Evolutionary conservation across 192 early-diverging fungal genomes (phyloP).

Genomic region (Entomortierella lignicola): DNA sequence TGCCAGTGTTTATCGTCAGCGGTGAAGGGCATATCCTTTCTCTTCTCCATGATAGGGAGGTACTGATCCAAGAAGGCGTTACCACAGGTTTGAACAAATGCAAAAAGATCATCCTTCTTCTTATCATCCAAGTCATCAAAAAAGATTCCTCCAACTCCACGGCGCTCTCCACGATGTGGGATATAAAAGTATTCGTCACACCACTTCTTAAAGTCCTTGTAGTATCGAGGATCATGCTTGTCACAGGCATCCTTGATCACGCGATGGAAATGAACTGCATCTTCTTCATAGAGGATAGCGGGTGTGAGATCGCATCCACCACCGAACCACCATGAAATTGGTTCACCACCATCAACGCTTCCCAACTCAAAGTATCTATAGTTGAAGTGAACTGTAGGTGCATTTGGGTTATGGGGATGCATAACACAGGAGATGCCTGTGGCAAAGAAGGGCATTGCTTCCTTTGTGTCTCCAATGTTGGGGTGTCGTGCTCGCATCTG

Average conservation of each 20-base stretch:
- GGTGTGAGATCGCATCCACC: slow-evolving; percentile 97
- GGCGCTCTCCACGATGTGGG: slow-evolving; percentile 87
- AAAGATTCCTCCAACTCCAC: slow-evolving; percentile 98
- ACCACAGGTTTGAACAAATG: slow-evolving; percentile 87
- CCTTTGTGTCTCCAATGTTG: slow-evolving; percentile 65
- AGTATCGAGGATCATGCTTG: slow-evolving; percentile 83
- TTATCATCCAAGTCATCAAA: slow-evolving; percentile 94
- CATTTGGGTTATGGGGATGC: slow-evolving; percentile 95
- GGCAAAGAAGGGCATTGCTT: slow-evolving; percentile 83
- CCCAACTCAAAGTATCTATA: slow-evolving; percentile 97
- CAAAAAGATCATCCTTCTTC: slow-evolving; percentile 80
- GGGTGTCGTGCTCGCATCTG: slow-evolving; percentile 93
- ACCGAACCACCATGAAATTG: slow-evolving; percentile 94
- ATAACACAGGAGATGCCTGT: slow-evolving; percentile 93
- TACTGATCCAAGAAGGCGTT: slow-evolving; percentile 86
- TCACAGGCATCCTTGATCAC: slow-evolving; percentile 95
- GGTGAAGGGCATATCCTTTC: slow-evolving; percentile 85
- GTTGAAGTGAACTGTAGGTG: slow-evolving; percentile 97
- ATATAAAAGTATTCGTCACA: slow-evolving; percentile 95
- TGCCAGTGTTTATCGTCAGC: slow-evolving; percentile 90
- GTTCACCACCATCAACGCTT: slow-evolving; percentile 65
- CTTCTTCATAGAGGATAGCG: slow-evolving; percentile 88
- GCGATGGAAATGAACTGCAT: slow-evolving; percentile 94
- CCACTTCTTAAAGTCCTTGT: slow-evolving; percentile 94
- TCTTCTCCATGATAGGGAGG: slow-evolving; percentile 84